Conservation (phyloP, 495 filamentous ascomycete genomes). For the Evernia prunastri region DNA sequence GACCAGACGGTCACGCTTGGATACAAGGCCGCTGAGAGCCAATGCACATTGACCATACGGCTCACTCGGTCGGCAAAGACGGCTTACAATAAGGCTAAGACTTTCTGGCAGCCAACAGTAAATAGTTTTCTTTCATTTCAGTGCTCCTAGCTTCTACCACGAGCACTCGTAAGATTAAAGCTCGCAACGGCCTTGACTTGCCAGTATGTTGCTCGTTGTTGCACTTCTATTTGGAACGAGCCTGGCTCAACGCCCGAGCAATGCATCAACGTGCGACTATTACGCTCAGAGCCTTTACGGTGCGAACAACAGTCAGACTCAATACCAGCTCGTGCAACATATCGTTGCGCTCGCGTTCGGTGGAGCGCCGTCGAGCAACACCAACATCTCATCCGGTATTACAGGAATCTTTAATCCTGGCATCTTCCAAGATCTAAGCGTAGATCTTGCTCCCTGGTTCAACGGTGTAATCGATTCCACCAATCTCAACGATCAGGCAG, state of each 20-base stretch:
- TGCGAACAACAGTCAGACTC: conserved; percentile 48
- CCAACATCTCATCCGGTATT: conserved; percentile 41
- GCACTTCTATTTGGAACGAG: not conserved
- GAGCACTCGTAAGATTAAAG: too few relatives aligned
- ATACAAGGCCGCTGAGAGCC: not conserved
- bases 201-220: conserved; percentile 10
- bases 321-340: conserved; percentile 44
- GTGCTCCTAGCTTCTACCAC: not conserved
- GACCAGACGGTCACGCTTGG: not conserved
- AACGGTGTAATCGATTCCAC: conserved; percentile 42
- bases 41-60: not conserved
- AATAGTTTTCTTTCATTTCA: not conserved
- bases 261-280: conserved; percentile 49
- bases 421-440: conserved; percentile 36
- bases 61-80: not conserved
- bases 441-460: conserved; percentile 50
- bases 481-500: conserved; percentile 37
- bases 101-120: not conserved
- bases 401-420: conserved; percentile 45
- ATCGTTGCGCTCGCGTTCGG: conserved; percentile 52
- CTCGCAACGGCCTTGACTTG: not conserved
- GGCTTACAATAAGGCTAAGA: not conserved
- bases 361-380: conserved; percentile 37
- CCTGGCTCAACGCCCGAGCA: conserved; percentile 39
- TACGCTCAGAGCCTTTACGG: conserved; percentile 47